These are phyloP conservation scores for Lactuca sativa DNA, from an alignment of 129 eudicot genomes.

Conservation along the genomic window DNA sequence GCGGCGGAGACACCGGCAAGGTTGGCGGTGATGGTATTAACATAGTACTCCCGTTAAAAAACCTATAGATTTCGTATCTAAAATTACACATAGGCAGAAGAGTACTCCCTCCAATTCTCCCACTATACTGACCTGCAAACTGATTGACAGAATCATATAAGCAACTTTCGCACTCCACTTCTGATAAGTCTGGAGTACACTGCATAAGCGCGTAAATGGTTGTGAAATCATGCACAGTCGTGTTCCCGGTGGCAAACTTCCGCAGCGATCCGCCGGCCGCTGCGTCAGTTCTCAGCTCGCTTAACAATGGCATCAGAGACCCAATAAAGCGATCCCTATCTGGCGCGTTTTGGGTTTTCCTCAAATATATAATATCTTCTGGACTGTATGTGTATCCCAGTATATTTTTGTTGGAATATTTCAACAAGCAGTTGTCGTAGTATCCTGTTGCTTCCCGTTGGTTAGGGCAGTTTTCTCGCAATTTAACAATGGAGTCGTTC, in stretches of 20 bases:
- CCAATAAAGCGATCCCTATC: constrained; percentile 8
- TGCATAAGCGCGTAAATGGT: constrained; percentile 36
- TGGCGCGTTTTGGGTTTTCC: not conserved
- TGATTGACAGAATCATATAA: not conserved
- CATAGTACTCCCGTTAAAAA: constrained; percentile 10
- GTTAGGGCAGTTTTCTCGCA: constrained; percentile 30
- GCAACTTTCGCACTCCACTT: constrained; percentile 17
- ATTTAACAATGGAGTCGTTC: not conserved
- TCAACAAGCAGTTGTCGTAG: constrained; percentile 33
- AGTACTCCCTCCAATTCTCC: constrained; percentile 19
- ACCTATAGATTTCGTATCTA: constrained; percentile 21
- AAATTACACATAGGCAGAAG: constrained; percentile 25
- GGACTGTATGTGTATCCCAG: not conserved
- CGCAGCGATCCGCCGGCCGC: constrained; percentile 19
- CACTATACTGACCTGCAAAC: not conserved
- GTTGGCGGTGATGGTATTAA: not conserved
- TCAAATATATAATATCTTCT: not conserved
- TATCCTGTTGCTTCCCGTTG: constrained; percentile 36
- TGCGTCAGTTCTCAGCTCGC: constrained; percentile 14
- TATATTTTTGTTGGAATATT: constrained; percentile 34
- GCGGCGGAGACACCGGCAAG: constrained; percentile 4
- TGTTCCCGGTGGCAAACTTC: constrained; percentile 33
- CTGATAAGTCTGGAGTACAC: constrained; percentile 43
- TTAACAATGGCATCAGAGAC: constrained; percentile 13
- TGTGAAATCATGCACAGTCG: not conserved